phyloP scores from a whole-genome alignment of 208 protist genomes.

The Leishmania aethiopica region DNA sequence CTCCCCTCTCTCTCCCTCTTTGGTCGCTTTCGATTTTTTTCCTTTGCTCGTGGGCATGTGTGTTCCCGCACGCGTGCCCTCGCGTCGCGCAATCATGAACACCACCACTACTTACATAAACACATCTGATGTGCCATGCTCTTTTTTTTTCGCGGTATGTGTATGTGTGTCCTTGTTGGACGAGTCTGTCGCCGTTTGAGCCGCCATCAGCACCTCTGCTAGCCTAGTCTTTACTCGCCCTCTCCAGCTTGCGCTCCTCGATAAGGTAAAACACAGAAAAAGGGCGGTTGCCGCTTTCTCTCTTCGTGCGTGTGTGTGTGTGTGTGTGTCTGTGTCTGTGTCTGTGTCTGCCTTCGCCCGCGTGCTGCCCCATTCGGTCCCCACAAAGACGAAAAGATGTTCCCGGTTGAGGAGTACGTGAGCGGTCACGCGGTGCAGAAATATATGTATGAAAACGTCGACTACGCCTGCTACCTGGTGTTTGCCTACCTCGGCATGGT shows the following conservation, averaged over 20 bases:
- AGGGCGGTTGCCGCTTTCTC: neutral
- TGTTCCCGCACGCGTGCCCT: neutral
- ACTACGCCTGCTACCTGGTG: conserved; percentile 46
- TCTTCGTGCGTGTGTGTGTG: neutral
- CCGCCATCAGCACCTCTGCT: neutral
- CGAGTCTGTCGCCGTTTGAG: neutral
- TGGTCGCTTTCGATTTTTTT: too few relatives aligned
- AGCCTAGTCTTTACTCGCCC: neutral
- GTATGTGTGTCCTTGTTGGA: neutral
- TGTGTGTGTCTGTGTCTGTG: neutral
- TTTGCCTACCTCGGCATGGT: conserved; percentile 53
- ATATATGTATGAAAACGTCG: conserved; percentile 41
- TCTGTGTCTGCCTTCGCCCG: neutral
- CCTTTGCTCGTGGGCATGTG: neutral
- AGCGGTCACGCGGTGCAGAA: conserved; percentile 30
- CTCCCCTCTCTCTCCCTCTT: too few relatives aligned
- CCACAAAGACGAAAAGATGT: conserved; percentile 24
- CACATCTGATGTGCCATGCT: neutral
- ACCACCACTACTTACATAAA: neutral
- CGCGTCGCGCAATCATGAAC: neutral
- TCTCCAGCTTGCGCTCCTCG: neutral
- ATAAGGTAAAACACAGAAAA: neutral
- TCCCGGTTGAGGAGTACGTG: conserved; percentile 45
- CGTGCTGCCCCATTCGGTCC: neutral
- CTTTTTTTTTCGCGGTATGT: neutral